Conservation (phyloP, 2,329 filamentous ascomycete genomes). For the Arthrinium puccinioides region DNA sequence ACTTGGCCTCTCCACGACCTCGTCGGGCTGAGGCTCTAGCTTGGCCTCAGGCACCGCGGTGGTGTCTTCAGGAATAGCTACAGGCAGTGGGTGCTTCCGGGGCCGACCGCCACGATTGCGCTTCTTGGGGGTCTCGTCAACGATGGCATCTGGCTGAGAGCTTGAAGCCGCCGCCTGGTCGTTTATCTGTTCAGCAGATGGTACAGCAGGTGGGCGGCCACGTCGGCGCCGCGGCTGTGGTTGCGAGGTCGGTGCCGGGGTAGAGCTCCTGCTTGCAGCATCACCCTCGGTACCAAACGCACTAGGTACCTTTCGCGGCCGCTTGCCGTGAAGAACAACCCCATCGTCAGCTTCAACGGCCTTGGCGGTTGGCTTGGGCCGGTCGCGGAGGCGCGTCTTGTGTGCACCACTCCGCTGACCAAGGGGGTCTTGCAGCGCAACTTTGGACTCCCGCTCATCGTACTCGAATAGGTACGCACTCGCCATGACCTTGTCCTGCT, state of each 20-base stretch:
- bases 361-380: constrained; percentile 50
- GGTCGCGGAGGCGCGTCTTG: constrained; percentile 48
- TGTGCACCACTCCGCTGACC: constrained; percentile 48
- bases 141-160: constrained; percentile 8
- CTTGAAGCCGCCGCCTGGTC: constrained; percentile 4
- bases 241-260: constrained; percentile 29
- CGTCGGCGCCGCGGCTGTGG: constrained; percentile 19
- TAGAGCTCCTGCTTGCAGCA: constrained; percentile 43
- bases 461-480: constrained; percentile 55
- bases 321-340: constrained; percentile 40
- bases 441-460: constrained; percentile 48
- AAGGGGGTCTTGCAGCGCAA: constrained; percentile 52
- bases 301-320: constrained; percentile 44
- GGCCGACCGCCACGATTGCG: constrained; percentile 22
- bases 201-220: constrained; percentile 7
- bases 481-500: constrained; percentile 52
- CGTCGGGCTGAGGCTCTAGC: constrained; percentile 4
- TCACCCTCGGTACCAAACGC: constrained; percentile 44
- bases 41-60: constrained; percentile 6
- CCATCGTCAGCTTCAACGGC: constrained; percentile 45
- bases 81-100: constrained; percentile 18
- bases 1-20: constrained; percentile 4
- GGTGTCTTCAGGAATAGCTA: constrained; percentile 11
- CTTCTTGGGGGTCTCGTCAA: constrained; percentile 19
- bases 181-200: not conserved